phyloP scores from a whole-genome alignment of 1,284 basidiomycete genomes.

The Thecaphora frezii region DNA sequence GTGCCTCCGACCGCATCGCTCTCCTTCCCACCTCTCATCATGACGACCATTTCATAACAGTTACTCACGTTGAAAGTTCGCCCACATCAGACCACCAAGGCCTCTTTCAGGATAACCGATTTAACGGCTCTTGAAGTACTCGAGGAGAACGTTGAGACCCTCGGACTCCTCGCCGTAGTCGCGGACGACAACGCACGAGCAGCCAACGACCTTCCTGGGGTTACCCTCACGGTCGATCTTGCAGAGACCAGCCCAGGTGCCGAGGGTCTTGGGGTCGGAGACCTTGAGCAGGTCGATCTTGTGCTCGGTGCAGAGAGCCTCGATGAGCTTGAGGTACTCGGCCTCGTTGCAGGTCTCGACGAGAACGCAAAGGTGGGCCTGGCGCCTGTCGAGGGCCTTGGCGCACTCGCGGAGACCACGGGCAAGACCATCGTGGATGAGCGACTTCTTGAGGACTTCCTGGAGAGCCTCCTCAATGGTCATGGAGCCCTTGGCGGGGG shows the following conservation, averaged over 20 bases:
- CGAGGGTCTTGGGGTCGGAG: conserved; percentile 91
- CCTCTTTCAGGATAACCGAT: background rate
- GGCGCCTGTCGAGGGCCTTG: conserved; percentile 97
- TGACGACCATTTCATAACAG: too few species aligned
- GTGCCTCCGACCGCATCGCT: background rate
- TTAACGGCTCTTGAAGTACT: conserved; percentile 88
- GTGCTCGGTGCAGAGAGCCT: conserved; percentile 98
- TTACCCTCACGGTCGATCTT: conserved; percentile 95
- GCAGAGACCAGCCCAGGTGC: conserved; percentile 93
- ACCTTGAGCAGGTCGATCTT: conserved; percentile 99
- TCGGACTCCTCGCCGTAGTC: conserved; percentile 95
- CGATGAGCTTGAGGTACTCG: conserved; percentile 99
- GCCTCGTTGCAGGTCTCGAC: conserved; percentile 99
- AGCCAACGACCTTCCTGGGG: conserved; percentile 78
- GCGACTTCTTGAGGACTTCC: conserved; percentile 89
- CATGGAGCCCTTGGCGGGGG: conserved; percentile 82
- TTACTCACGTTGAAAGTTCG: background rate
- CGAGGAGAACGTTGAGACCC: conserved; percentile 92
- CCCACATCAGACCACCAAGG: background rate
- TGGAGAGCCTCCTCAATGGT: conserved; percentile 97
- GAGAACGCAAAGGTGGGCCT: conserved; percentile 97
- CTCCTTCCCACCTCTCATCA: background rate
- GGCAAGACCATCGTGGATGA: conserved; percentile 96
- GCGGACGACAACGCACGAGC: conserved; percentile 91
- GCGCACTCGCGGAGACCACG: conserved; percentile 96